Conservation (phyloP, 768 basidiomycete genomes). For the Gloeostereum incarnatum region DNA sequence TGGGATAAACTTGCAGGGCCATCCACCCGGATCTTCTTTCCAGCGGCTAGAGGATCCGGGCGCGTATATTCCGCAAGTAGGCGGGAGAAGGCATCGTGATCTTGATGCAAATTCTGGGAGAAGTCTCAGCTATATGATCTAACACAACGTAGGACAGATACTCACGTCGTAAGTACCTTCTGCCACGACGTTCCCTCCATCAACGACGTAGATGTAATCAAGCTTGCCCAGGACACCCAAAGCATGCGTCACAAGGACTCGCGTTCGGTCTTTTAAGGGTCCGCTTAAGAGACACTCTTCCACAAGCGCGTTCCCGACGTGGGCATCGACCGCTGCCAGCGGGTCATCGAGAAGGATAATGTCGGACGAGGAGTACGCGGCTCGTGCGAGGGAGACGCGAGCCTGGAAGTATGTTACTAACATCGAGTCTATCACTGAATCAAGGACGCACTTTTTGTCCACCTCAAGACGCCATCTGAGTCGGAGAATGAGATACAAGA, state of each 20-base stretch:
- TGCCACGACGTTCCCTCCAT: conserved; percentile 48
- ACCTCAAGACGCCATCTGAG: conserved; percentile 8
- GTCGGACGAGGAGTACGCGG: conserved; percentile 65
- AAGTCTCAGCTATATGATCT: background rate
- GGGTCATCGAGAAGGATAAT: conserved; percentile 79
- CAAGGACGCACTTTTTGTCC: conserved; percentile 21
- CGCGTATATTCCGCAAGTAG: conserved; percentile 51
- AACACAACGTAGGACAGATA: conserved; percentile 4
- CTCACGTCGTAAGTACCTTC: conserved; percentile 49
- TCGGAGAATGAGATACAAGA: conserved; percentile 1
- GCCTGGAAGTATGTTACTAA: conserved; percentile 27
- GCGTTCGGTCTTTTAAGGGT: conserved; percentile 42
- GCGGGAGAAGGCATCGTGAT: conserved; percentile 32
- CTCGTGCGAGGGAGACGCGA: conserved; percentile 68
- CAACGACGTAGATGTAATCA: conserved; percentile 59
- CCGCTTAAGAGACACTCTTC: conserved; percentile 51
- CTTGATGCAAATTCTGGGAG: conserved; percentile 33
- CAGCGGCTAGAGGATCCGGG: conserved; percentile 14
- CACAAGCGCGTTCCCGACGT: conserved; percentile 59
- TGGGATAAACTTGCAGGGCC: conserved; percentile 18
- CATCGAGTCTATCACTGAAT: background rate
- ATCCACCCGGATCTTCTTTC: conserved; percentile 3
- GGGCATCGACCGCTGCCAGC: conserved; percentile 69
- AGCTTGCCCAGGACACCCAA: conserved; percentile 48
- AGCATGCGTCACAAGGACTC: conserved; percentile 55